These are phyloP conservation scores for Emydomyces testavorans DNA, from an alignment of 2,329 filamentous ascomycete species.

Conservation along the genomic window DNA sequence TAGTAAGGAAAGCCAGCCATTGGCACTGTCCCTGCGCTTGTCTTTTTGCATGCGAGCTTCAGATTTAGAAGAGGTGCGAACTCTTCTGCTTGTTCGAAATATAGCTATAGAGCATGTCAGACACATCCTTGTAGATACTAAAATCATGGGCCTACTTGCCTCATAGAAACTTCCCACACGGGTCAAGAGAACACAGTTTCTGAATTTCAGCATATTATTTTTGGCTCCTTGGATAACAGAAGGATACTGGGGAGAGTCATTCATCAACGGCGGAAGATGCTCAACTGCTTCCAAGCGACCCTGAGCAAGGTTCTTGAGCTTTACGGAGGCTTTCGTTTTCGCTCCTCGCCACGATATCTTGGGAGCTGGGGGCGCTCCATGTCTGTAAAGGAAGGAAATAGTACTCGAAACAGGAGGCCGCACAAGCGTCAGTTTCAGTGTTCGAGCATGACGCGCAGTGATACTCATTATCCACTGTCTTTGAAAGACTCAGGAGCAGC, in stretches of 20 bases:
- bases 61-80: slow-evolving; percentile 75
- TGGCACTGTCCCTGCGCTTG: slow-evolving; percentile 63
- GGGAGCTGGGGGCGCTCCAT: background rate
- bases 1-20: slow-evolving; percentile 96
- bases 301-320: slow-evolving; percentile 45
- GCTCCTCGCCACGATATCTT: slow-evolving; percentile 21
- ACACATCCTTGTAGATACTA: background rate
- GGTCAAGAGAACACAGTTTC: slow-evolving; percentile 81
- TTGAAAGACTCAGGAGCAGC: background rate
- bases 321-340: slow-evolving; percentile 30
- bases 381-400: background rate
- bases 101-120: slow-evolving; percentile 43
- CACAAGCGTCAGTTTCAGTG: background rate
- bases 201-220: slow-evolving; percentile 81
- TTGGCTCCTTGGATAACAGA: slow-evolving; percentile 79
- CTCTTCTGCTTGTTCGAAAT: slow-evolving; percentile 90
- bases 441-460: slow-evolving; percentile 4
- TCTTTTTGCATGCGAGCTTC: slow-evolving; percentile 72
- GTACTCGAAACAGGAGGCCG: background rate
- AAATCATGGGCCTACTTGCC: slow-evolving; percentile 25
- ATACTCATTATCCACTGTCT: slow-evolving; percentile 13
- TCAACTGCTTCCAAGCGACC: slow-evolving; percentile 40
- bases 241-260: slow-evolving; percentile 55
- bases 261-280: slow-evolving; percentile 32
- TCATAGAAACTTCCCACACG: slow-evolving; percentile 95